Evolutionary conservation across 768 basidiomycete genomes (phyloP), one percentile per base, ranked within the genome.

Genomic region (Mrakia gelida): DNA sequence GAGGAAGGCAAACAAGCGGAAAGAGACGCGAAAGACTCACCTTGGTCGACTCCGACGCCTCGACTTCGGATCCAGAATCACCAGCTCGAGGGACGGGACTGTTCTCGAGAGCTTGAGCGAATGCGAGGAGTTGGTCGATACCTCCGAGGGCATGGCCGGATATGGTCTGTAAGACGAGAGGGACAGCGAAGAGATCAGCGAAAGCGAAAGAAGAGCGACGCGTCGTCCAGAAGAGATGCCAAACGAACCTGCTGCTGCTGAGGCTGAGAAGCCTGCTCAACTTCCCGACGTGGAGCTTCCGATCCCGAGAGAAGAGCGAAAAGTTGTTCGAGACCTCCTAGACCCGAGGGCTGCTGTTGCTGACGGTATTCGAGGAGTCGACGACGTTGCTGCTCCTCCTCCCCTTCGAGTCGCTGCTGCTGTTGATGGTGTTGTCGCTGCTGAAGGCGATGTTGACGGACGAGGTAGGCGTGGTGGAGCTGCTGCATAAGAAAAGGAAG

Each of bases 61-160:
- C 38, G 38, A 41, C 67, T 23, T 52, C 16, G 1, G 11, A 16
- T 16, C 26, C 34, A 70, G 67, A 70, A 13, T 45, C 38, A 7
- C 23, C 34, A 23, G 67, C 38, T 38, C 34, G 34, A 41, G 21
- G 21, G 23, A 26, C 67, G 67, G 41, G 34, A 8, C 67, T 26
- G n/a, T 70, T 10, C 21, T 70, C 67, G 23, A 70, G 67, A 13
- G 67, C 67, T 41, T 70, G 34, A n/a, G 67, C 67, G 41, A 70
- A 43, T 10, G 67, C 41, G 41, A 70, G 41, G 23, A 70, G 41
- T 8, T 70, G 34, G 3, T 70, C 67, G 38, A 70, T 26, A 43
- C 67, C 67, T 4, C 41, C 23, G 18, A 8, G 15, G 41, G 18
- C 9, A 6, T 23, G 67, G 5, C 45, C 13, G 9, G 15, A 10